phyloP scores from a whole-genome alignment of 2,329 filamentous ascomycete species.

The Sporothrix globosa region DNA sequence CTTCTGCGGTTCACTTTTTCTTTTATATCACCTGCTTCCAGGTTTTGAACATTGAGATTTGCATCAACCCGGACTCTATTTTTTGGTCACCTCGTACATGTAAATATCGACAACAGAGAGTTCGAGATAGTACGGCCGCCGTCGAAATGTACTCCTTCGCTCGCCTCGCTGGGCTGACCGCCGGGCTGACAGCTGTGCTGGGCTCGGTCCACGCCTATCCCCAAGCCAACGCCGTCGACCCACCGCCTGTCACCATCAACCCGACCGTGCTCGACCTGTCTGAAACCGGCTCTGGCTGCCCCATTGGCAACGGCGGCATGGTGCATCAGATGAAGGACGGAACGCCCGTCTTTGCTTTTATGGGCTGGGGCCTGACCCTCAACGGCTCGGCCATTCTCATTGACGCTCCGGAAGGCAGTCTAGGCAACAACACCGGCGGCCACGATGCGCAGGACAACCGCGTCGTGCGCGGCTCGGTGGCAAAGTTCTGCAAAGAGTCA shows the following conservation, averaged over 20 bases:
- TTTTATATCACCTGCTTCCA: not conserved
- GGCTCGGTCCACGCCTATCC: not conserved
- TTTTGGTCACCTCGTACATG: too few relatives aligned
- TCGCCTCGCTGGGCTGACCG: not conserved
- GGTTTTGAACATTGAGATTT: not conserved
- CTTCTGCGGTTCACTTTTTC: not conserved
- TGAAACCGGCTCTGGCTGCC: conserved; percentile 38
- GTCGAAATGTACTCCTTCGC: not conserved
- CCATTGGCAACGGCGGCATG: conserved; percentile 37
- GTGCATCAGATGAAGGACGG: conserved; percentile 34
- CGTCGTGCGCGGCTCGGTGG: conserved; percentile 29
- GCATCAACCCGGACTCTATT: too few relatives aligned
- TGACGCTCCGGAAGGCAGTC: not conserved
- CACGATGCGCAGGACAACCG: conserved; percentile 22
- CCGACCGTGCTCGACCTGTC: conserved; percentile 35
- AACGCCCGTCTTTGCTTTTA: conserved; percentile 37
- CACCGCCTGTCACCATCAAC: conserved; percentile 37
- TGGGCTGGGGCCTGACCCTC: conserved; percentile 36
- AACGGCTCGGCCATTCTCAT: conserved; percentile 21
- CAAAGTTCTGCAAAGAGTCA: conserved; percentile 39
- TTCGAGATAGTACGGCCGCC: not conserved
- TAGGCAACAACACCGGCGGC: conserved; percentile 3
- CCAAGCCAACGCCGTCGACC: not conserved
- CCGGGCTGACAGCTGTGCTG: not conserved
- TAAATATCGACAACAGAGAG: too few relatives aligned